Evolutionary conservation across 2,329 filamentous ascomycete species (phyloP).

Genomic region (Cladorrhinum sp.): DNA sequence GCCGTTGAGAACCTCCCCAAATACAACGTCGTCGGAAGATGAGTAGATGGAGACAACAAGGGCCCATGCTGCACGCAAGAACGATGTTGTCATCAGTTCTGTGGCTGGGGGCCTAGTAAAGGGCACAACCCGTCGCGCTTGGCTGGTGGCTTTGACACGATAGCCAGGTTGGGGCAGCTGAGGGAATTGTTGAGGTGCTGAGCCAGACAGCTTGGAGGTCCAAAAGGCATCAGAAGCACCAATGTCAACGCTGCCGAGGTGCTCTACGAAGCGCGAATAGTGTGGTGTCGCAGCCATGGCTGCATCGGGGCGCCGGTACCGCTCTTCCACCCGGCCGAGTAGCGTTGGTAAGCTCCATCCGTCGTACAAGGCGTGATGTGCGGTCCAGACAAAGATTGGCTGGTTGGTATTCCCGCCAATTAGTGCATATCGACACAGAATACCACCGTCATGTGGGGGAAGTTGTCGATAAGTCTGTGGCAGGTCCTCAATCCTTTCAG

Average conservation of each 20-base stretch:
- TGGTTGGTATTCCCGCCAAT: slow-evolving; percentile 9
- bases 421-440: slow-evolving; percentile 20
- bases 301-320: slow-evolving; percentile 13
- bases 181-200: slow-evolving; percentile 21
- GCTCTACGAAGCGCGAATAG: slow-evolving; percentile 25
- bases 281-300: slow-evolving; percentile 9
- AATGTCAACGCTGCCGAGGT: slow-evolving; percentile 16
- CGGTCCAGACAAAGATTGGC: slow-evolving; percentile 23
- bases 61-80: slow-evolving; percentile 25
- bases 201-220: slow-evolving; percentile 16
- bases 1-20: slow-evolving; percentile 26
- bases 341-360: slow-evolving; percentile 26
- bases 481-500: slow-evolving; percentile 1
- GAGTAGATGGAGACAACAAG: slow-evolving; percentile 22
- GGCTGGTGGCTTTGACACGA: slow-evolving; percentile 21
- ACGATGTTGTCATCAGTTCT: slow-evolving; percentile 15
- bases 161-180: slow-evolving; percentile 21
- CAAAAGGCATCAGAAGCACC: slow-evolving; percentile 22
- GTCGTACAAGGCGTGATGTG: slow-evolving; percentile 28
- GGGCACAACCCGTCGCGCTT: slow-evolving; percentile 3
- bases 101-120: slow-evolving; percentile 14
- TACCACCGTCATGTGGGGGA: slow-evolving; percentile 23
- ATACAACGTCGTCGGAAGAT: slow-evolving; percentile 22
- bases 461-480: slow-evolving; percentile 15
- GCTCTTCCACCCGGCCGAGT: slow-evolving; percentile 21